These are phyloP conservation scores for Ceratobasidium papillatum DNA, from an alignment of 1,284 basidiomycete species.

Conservation along the genomic window DNA sequence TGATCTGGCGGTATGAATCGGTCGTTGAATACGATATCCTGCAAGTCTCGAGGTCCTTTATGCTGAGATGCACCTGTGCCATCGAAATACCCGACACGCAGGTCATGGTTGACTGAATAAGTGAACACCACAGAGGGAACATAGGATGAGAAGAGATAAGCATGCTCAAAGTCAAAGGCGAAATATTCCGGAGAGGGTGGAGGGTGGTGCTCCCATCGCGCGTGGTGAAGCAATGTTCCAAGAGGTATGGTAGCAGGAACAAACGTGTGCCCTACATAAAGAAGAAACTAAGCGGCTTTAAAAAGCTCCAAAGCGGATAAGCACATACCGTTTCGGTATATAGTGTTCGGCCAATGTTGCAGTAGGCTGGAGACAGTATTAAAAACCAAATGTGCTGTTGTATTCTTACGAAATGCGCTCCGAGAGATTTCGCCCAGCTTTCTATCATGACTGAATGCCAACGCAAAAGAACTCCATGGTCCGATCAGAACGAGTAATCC, in stretches of 20 bases:
- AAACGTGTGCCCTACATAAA: conserved; percentile 52
- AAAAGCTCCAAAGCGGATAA: not conserved
- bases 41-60: conserved; percentile 56
- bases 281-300: not conserved
- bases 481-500: not conserved
- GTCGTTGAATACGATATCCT: conserved; percentile 57
- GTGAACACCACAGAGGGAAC: conserved; percentile 49
- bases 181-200: conserved; percentile 55
- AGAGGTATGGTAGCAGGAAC: conserved; percentile 56
- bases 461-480: not conserved
- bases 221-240: conserved; percentile 58
- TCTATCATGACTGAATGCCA: not conserved
- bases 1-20: conserved; percentile 43
- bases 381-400: conserved; percentile 56
- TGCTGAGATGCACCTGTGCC: conserved; percentile 56
- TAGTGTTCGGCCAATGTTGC: conserved; percentile 62
- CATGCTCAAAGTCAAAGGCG: conserved; percentile 58
- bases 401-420: not conserved
- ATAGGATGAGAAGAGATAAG: conserved; percentile 50
- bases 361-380: conserved; percentile 56
- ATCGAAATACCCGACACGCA: conserved; percentile 59
- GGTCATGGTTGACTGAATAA: conserved; percentile 51
- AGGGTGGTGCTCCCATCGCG: conserved; percentile 45
- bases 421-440: not conserved
- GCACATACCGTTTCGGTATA: conserved; percentile 57